These are phyloP conservation scores for Mycena galopus DNA, from an alignment of 768 basidiomycete genomes.

Conservation along the genomic window DNA sequence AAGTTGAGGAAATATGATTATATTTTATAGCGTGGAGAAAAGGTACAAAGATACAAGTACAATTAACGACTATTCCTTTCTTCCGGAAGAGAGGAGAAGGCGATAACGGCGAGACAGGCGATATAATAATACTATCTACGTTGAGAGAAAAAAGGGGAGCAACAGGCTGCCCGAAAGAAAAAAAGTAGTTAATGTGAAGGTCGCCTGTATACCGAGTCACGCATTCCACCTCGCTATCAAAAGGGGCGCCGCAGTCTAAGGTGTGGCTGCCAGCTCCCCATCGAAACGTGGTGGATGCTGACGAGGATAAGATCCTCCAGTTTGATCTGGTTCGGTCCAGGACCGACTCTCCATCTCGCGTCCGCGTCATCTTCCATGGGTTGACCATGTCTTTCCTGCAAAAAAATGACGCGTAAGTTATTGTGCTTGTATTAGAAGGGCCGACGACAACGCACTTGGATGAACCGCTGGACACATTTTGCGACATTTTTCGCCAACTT, in stretches of 20 bases:
- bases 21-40: conserved; percentile 4
- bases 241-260: conserved; percentile 66
- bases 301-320: conserved; percentile 80
- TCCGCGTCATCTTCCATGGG: conserved; percentile 77
- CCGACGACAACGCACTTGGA: conserved; percentile 56
- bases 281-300: conserved; percentile 85
- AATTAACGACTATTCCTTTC: conserved; percentile 26
- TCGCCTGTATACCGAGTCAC: conserved; percentile 22
- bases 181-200: conserved; percentile 5
- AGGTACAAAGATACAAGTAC: conserved; percentile 31
- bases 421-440: not conserved
- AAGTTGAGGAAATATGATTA: not conserved
- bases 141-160: not conserved
- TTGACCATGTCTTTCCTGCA: conserved; percentile 62
- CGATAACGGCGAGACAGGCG: conserved; percentile 19
- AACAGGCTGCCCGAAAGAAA: conserved; percentile 3
- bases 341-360: conserved; percentile 72
- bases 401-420: conserved; percentile 4
- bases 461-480: conserved; percentile 80
- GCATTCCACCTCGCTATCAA: conserved; percentile 15
- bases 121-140: conserved; percentile 32
- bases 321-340: conserved; percentile 62
- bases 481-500: conserved; percentile 87
- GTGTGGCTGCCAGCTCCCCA: conserved; percentile 88
- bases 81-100: conserved; percentile 26